Evolutionary conservation across 169 alveolate genomes (phyloP).

Genomic region (Eimeria sp.): DNA sequence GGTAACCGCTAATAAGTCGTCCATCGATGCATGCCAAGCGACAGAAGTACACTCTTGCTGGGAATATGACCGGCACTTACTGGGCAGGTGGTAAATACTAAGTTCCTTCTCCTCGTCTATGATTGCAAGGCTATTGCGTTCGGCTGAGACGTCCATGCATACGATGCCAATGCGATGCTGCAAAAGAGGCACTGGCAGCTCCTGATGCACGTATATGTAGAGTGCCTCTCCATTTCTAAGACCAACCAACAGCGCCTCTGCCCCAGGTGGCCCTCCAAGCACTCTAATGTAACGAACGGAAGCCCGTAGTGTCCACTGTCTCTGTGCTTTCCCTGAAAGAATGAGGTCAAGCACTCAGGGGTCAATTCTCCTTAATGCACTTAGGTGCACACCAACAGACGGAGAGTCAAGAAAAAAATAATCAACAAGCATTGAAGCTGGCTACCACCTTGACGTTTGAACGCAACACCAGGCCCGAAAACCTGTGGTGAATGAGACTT

Average conservation of each 20-base stretch:
- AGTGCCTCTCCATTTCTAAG: constrained; percentile 94
- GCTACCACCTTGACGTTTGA: background rate
- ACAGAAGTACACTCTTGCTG: constrained; percentile 94
- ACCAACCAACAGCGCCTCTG: constrained; percentile 96
- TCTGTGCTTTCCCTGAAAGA: constrained; percentile 90
- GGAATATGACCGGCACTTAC: constrained; percentile 89
- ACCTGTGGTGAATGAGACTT: background rate
- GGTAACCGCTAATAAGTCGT: constrained; percentile 94
- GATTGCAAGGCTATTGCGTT: constrained; percentile 90
- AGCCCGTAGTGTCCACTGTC: constrained; percentile 95
- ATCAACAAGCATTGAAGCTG: background rate
- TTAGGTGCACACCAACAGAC: background rate
- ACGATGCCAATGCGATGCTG: constrained; percentile 92
- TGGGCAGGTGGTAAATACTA: constrained; percentile 91
- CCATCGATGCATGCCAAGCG: constrained; percentile 96
- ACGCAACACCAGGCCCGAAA: background rate
- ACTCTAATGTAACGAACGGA: constrained; percentile 91
- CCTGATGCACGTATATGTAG: constrained; percentile 94
- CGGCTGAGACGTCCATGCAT: constrained; percentile 88
- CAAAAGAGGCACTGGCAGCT: constrained; percentile 94
- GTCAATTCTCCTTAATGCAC: background rate
- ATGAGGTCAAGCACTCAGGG: background rate
- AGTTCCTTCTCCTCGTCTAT: constrained; percentile 95
- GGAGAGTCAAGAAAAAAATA: background rate
- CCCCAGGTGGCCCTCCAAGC: constrained; percentile 95